Evolutionary conservation across 2,329 filamentous ascomycete species (phyloP).

Genomic region (Aschersonia sp.): DNA sequence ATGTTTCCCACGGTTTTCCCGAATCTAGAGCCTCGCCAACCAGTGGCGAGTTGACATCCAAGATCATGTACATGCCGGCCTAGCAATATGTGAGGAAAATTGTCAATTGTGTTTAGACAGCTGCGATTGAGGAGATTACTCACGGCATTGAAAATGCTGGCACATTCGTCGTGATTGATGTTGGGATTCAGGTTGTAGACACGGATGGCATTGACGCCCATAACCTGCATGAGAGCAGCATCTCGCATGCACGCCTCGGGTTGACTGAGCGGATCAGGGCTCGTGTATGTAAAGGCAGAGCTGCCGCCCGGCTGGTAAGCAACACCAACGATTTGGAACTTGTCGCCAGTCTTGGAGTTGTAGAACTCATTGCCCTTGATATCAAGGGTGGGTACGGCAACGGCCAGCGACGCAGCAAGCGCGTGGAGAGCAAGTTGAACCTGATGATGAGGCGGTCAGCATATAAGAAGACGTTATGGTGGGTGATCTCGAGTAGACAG

Average conservation of each 20-base stretch:
- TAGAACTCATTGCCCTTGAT: slow-evolving; percentile 44
- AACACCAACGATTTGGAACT: slow-evolving; percentile 51
- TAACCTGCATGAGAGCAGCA: slow-evolving; percentile 48
- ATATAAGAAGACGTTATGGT: background rate
- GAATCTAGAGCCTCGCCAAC: slow-evolving; percentile 42
- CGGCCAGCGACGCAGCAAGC: slow-evolving; percentile 34
- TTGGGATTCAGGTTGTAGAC: slow-evolving; percentile 55
- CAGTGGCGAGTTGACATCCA: slow-evolving; percentile 54
- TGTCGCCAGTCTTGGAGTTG: slow-evolving; percentile 40
- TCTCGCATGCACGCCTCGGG: slow-evolving; percentile 44
- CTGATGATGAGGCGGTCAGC: slow-evolving; percentile 6
- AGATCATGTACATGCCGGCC: slow-evolving; percentile 54
- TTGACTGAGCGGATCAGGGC: slow-evolving; percentile 46
- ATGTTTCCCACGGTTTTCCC: slow-evolving; percentile 40
- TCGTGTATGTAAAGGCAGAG: slow-evolving; percentile 38
- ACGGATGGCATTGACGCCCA: slow-evolving; percentile 52
- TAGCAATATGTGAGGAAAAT: slow-evolving; percentile 5
- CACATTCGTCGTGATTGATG: slow-evolving; percentile 52
- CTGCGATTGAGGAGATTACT: slow-evolving; percentile 5
- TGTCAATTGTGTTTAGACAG: no score
- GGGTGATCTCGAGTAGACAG: no score
- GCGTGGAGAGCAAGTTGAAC: slow-evolving; percentile 33
- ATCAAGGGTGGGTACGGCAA: slow-evolving; percentile 41
- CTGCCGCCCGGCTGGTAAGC: slow-evolving; percentile 57
- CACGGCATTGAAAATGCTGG: slow-evolving; percentile 50